Conservation (phyloP, 306 rosid species). For the barrel medic (Medicago truncatula) region DNA sequence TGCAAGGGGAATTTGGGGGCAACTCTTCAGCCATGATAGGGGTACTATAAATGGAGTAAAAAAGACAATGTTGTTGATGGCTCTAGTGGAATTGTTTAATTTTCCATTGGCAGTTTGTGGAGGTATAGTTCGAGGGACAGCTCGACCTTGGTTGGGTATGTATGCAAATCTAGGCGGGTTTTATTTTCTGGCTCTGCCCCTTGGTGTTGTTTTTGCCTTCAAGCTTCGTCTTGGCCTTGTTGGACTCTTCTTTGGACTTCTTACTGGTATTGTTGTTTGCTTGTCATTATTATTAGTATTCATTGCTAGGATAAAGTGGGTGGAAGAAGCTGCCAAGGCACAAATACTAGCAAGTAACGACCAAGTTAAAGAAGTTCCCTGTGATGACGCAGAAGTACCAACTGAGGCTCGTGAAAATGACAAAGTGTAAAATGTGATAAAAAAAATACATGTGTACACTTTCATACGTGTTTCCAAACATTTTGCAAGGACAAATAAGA, state of each 20-base stretch:
- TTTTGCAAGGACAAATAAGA: neutral
- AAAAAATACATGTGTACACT: neutral
- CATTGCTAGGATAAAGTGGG: slow-evolving; percentile 70
- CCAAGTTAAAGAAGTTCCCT: slow-evolving; percentile 21
- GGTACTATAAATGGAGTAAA: slow-evolving; percentile 63
- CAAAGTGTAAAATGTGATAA: slow-evolving; percentile 9
- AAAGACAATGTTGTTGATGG: slow-evolving; percentile 80
- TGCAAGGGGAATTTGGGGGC: slow-evolving; percentile 81
- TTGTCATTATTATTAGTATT: slow-evolving; percentile 57
- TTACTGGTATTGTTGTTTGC: slow-evolving; percentile 59
- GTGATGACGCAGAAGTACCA: slow-evolving; percentile 37
- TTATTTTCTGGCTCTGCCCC: slow-evolving; percentile 76
- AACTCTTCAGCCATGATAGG: slow-evolving; percentile 65
- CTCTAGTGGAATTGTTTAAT: slow-evolving; percentile 74
- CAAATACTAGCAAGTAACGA: slow-evolving; percentile 42
- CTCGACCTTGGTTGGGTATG: slow-evolving; percentile 78
- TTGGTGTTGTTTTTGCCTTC: slow-evolving; percentile 73
- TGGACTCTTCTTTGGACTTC: slow-evolving; percentile 72
- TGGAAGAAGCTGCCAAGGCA: slow-evolving; percentile 69
- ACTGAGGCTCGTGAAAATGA: slow-evolving; percentile 34
- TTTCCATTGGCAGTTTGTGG: slow-evolving; percentile 83
- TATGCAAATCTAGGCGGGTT: slow-evolving; percentile 80
- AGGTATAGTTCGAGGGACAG: slow-evolving; percentile 82
- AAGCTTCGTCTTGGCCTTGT: slow-evolving; percentile 62
- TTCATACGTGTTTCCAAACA: slow-evolving; percentile 5